Conservation (phyloP, 164 flowering plant genomes). For the Stephania japonica region DNA sequence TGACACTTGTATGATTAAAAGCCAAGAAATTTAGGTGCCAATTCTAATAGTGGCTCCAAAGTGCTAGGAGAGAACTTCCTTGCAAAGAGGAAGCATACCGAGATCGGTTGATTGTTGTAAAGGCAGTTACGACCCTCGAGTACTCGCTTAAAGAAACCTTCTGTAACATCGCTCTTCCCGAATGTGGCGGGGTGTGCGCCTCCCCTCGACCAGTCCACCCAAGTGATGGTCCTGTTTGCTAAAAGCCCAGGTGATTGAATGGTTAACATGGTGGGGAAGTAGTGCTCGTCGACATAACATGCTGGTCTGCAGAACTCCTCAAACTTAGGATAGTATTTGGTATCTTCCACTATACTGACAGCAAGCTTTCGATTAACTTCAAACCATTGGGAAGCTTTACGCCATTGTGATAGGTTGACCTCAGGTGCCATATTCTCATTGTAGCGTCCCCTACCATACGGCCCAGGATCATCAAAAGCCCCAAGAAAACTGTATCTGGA, state of each 20-base stretch:
- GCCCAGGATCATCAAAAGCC: slow-evolving; percentile 69
- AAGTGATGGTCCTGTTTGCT: slow-evolving; percentile 74
- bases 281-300: slow-evolving; percentile 94
- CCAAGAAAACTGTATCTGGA: slow-evolving; percentile 71
- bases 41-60: slow-evolving; percentile 45
- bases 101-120: slow-evolving; percentile 48
- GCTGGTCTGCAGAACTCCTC: slow-evolving; percentile 63
- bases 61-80: slow-evolving; percentile 86
- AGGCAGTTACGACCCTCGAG: slow-evolving; percentile 32
- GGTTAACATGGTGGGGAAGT: slow-evolving; percentile 81
- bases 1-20: slow-evolving; percentile 4
- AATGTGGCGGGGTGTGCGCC: slow-evolving; percentile 91
- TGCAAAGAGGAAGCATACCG: slow-evolving; percentile 65
- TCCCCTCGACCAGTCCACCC: slow-evolving; percentile 94
- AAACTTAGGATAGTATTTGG: slow-evolving; percentile 57
- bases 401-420: slow-evolving; percentile 65
- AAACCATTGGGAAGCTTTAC: slow-evolving; percentile 97
- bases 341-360: slow-evolving; percentile 48
- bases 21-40: slow-evolving; percentile 45
- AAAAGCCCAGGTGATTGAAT: slow-evolving; percentile 45
- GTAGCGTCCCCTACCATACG: slow-evolving; percentile 85
- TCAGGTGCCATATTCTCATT: slow-evolving; percentile 54
- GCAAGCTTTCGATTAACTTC: slow-evolving; percentile 68
- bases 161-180: slow-evolving; percentile 60
- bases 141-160: slow-evolving; percentile 43